phyloP scores from a whole-genome alignment of 768 basidiomycete species.

The Dioszegia crocea region DNA sequence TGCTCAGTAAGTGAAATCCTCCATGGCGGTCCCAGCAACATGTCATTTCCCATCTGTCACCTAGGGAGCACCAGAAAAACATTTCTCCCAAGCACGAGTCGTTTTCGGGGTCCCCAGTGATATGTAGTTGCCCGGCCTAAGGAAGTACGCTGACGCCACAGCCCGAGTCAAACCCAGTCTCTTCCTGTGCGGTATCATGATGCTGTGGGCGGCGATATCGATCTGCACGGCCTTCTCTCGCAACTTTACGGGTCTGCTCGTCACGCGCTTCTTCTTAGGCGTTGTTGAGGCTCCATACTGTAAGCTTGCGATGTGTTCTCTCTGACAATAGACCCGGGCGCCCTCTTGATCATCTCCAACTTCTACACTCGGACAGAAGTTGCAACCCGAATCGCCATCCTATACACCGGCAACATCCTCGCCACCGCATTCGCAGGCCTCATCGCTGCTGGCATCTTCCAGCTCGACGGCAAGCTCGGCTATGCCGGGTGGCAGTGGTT shows the following conservation, averaged over 20 bases:
- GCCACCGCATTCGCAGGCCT: conserved; percentile 46
- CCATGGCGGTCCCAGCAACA: too few relatives aligned
- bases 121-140: neutral
- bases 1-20: conserved; percentile 26
- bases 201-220: conserved; percentile 49
- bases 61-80: too few relatives aligned
- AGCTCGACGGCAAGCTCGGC: conserved; percentile 68
- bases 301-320: neutral
- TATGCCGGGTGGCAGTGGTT: conserved; percentile 69
- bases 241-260: conserved; percentile 51
- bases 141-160: neutral
- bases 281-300: conserved; percentile 15
- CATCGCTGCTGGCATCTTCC: conserved; percentile 70
- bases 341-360: conserved; percentile 46
- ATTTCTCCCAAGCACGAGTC: too few relatives aligned
- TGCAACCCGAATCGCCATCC: conserved; percentile 57
- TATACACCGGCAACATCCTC: conserved; percentile 24
- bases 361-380: conserved; percentile 59
- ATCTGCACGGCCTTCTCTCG: conserved; percentile 53
- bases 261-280: conserved; percentile 56
- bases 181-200: conserved; percentile 24
- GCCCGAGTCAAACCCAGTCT: conserved; percentile 14
- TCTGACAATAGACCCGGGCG: conserved; percentile 49
- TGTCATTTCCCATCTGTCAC: too few relatives aligned
- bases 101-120: too few relatives aligned